Percentiles rank a stretch among this genome's conserved stretches.
These are phyloP conservation scores for Dendrobium chrysotoxum DNA, from an alignment of 106 monocot species.

Conservation along the genomic window DNA sequence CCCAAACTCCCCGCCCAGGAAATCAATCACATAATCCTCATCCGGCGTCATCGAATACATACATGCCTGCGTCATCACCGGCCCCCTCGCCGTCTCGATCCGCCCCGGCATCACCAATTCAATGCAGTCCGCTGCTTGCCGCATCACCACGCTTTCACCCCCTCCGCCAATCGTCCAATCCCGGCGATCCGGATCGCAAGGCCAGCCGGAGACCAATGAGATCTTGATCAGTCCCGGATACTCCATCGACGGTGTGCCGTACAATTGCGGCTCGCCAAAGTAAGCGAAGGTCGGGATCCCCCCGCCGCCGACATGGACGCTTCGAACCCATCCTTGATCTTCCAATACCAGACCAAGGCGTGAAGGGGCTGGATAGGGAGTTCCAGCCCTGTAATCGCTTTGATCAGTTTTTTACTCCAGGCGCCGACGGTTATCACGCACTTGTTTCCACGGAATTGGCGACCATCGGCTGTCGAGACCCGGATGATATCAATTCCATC, in stretches of 20 bases:
- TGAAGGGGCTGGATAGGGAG: conserved; percentile 75
- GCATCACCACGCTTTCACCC: conserved; percentile 1
- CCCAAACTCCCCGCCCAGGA: conserved; percentile 71
- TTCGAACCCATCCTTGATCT: conserved; percentile 30
- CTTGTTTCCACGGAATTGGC: conserved; percentile 31
- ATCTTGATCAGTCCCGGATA: conserved; percentile 89
- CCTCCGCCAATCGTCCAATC: conserved; percentile 33
- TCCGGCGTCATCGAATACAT: conserved; percentile 97
- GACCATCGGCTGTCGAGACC: conserved; percentile 29
- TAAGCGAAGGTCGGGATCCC: conserved; percentile 79
- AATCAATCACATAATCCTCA: conserved; percentile 72
- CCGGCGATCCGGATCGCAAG: conserved; percentile 68
- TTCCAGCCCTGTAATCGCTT: conserved; percentile 15
- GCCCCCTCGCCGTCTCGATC: conserved; percentile 37
- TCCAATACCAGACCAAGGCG: conserved; percentile 78
- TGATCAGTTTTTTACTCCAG: conserved; percentile 55
- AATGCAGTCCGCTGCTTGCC: conserved; percentile 42
- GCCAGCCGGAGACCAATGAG: conserved; percentile 44
- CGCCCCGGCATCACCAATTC: conserved; percentile 28
- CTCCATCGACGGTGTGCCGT: conserved; percentile 81
- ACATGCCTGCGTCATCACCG: conserved; percentile 64
- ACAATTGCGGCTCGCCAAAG: conserved; percentile 63
- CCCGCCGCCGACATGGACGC: conserved; percentile 17
- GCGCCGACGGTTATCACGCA: conserved; percentile 72
- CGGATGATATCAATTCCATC: conserved; percentile 2